Evolutionary conservation across 2,329 filamentous ascomycete species (phyloP), one percentile per base, ranked within the genome.

Genomic region (Fusarium succisae): DNA sequence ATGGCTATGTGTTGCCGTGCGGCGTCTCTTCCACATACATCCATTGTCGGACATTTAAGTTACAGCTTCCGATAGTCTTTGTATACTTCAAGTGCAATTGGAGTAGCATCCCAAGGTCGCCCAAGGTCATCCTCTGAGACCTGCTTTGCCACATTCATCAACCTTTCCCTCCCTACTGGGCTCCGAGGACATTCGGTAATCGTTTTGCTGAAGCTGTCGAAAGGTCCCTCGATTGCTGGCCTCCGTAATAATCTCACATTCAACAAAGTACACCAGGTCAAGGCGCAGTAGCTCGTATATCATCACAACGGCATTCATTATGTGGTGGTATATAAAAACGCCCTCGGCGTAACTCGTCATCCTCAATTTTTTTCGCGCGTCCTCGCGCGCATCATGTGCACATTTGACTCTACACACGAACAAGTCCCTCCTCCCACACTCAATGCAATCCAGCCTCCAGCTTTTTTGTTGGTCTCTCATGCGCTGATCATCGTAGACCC

Each of bases 291-390:
- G 51, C 26, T 55, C 20, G 20, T 5, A 14, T 60, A 44, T 48
- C 60, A 53, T 72, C 39, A 67, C 64, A 73, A 57, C 68, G 28
- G 44, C 45, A 59, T 75, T 74, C 71, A 70, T 75, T 74, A 64
- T 66, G 72, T 70, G 72, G 64, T 74, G 71, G 68, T 75, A 70
- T 74, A 59, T 65, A 74, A 61, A 68, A 63, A 60, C 65, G 35
- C 61, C 65, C 66, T 66, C 47, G 63, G 51, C 62, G 50, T 60
- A 45, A 45, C 64, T 54, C 30, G n/a, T 63, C 58, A 28, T 63
- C 37, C 48, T 64, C 43, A 12, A 39, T 43, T 59, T 63, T 63
- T 63, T 54, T 32, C 26, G 26, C 53, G 20, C 41, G 22, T 32
- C 55, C 37, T 58, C 51, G 38, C 50, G 45, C 57, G 48, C 59